phyloP scores from a whole-genome alignment of 2,329 filamentous ascomycete genomes.

The Beauveria brongniartii region DNA sequence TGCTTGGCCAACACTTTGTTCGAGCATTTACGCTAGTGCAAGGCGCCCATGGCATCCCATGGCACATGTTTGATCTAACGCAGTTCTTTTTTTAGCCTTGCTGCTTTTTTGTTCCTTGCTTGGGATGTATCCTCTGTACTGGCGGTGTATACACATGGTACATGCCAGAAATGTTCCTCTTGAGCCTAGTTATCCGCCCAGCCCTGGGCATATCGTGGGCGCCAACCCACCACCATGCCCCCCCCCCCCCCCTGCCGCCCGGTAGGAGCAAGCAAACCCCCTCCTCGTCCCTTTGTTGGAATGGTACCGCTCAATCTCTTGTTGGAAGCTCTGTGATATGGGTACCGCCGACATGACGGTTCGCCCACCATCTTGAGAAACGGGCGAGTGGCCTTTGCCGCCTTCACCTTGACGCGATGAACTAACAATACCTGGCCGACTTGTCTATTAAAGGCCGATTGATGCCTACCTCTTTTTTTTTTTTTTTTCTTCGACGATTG shows the following conservation, averaged over 20 bases:
- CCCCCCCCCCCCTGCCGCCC: background rate
- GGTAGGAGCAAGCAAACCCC: background rate
- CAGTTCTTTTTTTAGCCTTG: slow-evolving; percentile 2
- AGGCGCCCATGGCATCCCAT: background rate
- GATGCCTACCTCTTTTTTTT: background rate
- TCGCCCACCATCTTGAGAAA: slow-evolving; percentile 7
- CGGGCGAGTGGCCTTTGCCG: background rate
- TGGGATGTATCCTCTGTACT: background rate
- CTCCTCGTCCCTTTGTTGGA: background rate
- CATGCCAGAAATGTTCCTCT: background rate
- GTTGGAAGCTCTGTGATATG: background rate
- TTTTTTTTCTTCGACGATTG: background rate
- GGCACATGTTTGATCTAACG: background rate
- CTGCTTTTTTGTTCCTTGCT: background rate
- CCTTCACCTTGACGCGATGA: slow-evolving; percentile 1
- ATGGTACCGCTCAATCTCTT: background rate
- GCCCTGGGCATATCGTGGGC: slow-evolving; percentile 1
- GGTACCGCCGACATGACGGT: background rate
- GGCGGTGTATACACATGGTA: background rate
- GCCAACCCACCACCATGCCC: background rate
- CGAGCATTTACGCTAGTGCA: background rate
- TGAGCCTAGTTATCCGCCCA: background rate
- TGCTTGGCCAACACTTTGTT: background rate
- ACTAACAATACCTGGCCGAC: background rate
- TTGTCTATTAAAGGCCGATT: slow-evolving; percentile 1